These are phyloP conservation scores for Beauveria sp. DNA, from an alignment of 2,329 filamentous ascomycete species.

Conservation along the genomic window DNA sequence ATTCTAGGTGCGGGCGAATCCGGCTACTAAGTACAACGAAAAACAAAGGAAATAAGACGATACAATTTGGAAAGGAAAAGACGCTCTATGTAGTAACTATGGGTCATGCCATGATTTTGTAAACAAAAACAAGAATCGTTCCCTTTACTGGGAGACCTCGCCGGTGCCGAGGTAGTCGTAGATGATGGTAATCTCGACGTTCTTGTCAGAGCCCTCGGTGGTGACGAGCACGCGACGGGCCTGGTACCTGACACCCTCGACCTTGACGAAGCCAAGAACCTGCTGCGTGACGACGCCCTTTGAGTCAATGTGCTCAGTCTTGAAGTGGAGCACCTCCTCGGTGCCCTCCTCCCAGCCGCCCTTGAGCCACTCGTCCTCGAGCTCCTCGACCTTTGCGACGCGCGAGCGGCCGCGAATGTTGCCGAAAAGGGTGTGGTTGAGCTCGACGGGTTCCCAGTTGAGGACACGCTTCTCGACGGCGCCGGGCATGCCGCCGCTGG, in stretches of 20 bases:
- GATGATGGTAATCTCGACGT: slow-evolving; percentile 8
- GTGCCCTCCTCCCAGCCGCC: slow-evolving; percentile 16
- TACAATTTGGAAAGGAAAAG: background rate
- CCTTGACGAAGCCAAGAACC: slow-evolving; percentile 5
- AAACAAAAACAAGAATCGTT: background rate
- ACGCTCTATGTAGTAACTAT: slow-evolving; percentile 3
- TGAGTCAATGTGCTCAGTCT: slow-evolving; percentile 13
- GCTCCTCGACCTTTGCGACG: slow-evolving; percentile 11
- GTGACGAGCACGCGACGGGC: slow-evolving; percentile 10
- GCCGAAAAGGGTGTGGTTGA: slow-evolving; percentile 16
- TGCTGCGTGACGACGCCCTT: slow-evolving; percentile 11
- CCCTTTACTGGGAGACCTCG: slow-evolving; percentile 6
- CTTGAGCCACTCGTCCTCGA: slow-evolving; percentile 14
- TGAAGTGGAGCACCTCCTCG: slow-evolving; percentile 13
- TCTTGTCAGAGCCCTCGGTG: slow-evolving; percentile 8
- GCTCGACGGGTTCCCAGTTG: slow-evolving; percentile 13
- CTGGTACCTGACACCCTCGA: slow-evolving; percentile 11
- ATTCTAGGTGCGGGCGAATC: background rate
- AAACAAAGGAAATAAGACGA: background rate
- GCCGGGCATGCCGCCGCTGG: slow-evolving; percentile 12
- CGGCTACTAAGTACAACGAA: background rate
- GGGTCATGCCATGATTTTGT: background rate
- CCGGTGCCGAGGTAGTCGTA: slow-evolving; percentile 11
- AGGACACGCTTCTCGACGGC: slow-evolving; percentile 14
- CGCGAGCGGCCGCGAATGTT: slow-evolving; percentile 14